Conservation (phyloP, 2,329 filamentous ascomycete species). For the Pseudophaeomoniella oleicola region DNA sequence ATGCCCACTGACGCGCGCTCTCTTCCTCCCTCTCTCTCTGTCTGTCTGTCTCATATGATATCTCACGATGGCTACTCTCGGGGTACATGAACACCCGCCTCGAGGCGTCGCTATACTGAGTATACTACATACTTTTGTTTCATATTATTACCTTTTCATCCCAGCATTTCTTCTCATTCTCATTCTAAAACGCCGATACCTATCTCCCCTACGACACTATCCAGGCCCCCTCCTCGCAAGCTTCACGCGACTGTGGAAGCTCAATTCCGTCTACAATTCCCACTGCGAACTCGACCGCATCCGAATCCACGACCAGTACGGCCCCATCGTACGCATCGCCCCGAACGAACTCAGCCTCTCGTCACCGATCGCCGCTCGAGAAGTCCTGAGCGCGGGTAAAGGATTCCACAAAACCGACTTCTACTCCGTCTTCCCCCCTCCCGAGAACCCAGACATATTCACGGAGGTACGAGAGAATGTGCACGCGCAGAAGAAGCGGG, state of each 20-base stretch:
- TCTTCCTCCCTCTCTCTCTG: no score
- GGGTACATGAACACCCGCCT: background rate
- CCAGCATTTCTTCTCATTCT: background rate
- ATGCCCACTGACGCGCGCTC: no score
- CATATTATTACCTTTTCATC: background rate
- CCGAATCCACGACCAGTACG: constrained; percentile 1
- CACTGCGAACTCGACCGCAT: background rate
- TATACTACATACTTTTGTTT: background rate
- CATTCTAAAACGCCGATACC: constrained; percentile 3
- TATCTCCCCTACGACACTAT: constrained; percentile 22
- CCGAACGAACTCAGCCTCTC: constrained; percentile 18
- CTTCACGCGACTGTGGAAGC: constrained; percentile 30
- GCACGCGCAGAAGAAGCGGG: background rate
- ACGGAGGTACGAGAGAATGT: background rate
- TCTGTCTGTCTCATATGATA: no score
- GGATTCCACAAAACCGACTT: constrained; percentile 1
- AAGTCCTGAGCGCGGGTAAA: constrained; percentile 10
- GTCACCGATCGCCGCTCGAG: constrained; percentile 9
- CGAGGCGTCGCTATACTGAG: background rate
- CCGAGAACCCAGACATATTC: background rate
- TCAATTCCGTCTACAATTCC: constrained; percentile 16
- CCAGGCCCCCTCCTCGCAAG: constrained; percentile 31
- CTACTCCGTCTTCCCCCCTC: background rate
- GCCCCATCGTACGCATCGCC: constrained; percentile 16
- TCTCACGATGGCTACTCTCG: background rate